phyloP scores from a whole-genome alignment of 2,329 filamentous ascomycete genomes.

The Zymoseptoria pseudotritici region DNA sequence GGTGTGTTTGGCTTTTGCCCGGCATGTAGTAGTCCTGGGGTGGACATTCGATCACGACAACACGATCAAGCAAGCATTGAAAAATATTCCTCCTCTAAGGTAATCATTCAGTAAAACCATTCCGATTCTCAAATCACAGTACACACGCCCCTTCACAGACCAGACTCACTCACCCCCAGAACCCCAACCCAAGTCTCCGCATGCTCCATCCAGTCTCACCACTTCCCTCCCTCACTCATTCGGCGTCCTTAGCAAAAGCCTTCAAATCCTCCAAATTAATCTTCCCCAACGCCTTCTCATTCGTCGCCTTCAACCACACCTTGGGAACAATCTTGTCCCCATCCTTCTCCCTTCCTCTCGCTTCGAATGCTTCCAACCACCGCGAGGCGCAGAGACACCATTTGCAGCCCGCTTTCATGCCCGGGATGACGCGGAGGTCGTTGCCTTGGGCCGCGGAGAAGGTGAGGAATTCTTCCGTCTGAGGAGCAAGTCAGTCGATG shows the following conservation, averaged over 20 bases:
- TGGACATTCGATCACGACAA: too few relatives aligned
- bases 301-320: conserved; percentile 47
- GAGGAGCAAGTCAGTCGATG: not conserved
- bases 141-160: too few relatives aligned
- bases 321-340: conserved; percentile 41
- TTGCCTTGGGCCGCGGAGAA: conserved; percentile 53
- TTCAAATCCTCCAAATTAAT: conserved; percentile 44
- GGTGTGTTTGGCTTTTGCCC: too few relatives aligned
- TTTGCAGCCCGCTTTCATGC: conserved; percentile 52
- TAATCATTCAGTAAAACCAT: too few relatives aligned
- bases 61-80: not conserved
- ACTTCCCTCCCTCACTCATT: conserved; percentile 13
- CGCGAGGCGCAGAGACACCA: conserved; percentile 56
- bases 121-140: too few relatives aligned
- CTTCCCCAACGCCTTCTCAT: conserved; percentile 44
- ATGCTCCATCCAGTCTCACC: not conserved
- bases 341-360: conserved; percentile 37
- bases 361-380: conserved; percentile 53
- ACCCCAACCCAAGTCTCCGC: too few relatives aligned
- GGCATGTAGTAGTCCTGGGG: too few relatives aligned
- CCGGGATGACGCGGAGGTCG: conserved; percentile 45
- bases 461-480: conserved; percentile 47
- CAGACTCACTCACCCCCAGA: too few relatives aligned
- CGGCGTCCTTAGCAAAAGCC: conserved; percentile 41
- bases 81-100: not conserved